A percentile compares a stretch with the other conserved stretches of the same genome.
Conservation (phyloP, 169 alveolate species). For the Plasmodium malariae region DNA sequence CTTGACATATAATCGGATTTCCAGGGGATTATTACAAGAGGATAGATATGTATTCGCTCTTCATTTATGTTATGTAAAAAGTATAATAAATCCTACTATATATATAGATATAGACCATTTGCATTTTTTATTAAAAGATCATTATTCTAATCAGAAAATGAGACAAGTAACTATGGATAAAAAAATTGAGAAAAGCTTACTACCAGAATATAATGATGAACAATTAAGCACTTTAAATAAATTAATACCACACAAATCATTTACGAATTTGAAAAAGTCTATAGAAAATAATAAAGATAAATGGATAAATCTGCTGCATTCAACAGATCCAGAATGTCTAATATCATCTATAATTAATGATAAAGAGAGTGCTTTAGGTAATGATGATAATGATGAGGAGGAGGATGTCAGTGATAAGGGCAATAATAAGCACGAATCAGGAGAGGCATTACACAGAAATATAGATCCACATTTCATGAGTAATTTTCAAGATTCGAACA, state of each 20-base stretch:
- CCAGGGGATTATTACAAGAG: constrained; percentile 67
- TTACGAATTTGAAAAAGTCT: constrained; percentile 37
- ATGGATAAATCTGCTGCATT: constrained; percentile 66
- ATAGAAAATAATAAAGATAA: constrained; percentile 38
- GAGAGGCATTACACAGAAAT: constrained; percentile 9
- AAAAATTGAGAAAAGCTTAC: constrained; percentile 21
- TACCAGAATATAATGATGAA: constrained; percentile 75
- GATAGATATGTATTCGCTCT: constrained; percentile 75
- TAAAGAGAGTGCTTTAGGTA: background rate
- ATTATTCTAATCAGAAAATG: constrained; percentile 64
- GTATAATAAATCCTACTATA: constrained; percentile 40
- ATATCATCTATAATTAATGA: constrained; percentile 38
- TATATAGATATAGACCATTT: constrained; percentile 8
- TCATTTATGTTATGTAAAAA: constrained; percentile 65
- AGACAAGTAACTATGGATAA: background rate
- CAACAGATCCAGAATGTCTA: constrained; percentile 73
- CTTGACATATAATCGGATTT: constrained; percentile 68
- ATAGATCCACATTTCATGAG: background rate
- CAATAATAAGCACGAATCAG: constrained; percentile 16
- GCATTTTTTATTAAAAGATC: constrained; percentile 75
- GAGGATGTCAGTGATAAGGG: background rate
- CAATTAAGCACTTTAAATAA: constrained; percentile 46
- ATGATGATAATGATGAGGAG: background rate
- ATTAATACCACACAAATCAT: constrained; percentile 33
- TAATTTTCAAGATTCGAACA: background rate